Conservation (phyloP, 2,329 filamentous ascomycete genomes). For the Venturia oleaginea region DNA sequence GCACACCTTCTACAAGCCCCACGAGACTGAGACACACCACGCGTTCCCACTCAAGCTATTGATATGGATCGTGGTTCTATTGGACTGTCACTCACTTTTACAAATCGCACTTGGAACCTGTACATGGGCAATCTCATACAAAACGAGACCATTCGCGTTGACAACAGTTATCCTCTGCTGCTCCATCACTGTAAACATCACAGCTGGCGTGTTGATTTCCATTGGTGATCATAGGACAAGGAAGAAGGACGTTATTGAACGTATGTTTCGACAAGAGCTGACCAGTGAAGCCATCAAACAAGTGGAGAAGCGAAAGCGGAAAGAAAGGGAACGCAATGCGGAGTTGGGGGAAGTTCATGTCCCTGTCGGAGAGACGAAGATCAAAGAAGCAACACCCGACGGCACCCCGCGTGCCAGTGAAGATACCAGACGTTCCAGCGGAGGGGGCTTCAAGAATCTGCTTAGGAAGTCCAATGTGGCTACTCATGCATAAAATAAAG, state of each 20-base stretch:
- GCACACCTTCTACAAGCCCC: slow-evolving; percentile 82
- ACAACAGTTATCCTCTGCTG: slow-evolving; percentile 75
- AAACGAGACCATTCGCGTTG: slow-evolving; percentile 57
- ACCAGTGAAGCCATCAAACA: slow-evolving; percentile 56
- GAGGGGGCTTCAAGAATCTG: neutral
- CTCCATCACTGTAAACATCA: slow-evolving; percentile 69
- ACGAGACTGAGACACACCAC: slow-evolving; percentile 73
- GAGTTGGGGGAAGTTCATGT: neutral
- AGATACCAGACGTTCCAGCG: neutral
- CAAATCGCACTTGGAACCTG: slow-evolving; percentile 71
- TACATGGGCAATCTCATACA: slow-evolving; percentile 71
- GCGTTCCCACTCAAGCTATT: slow-evolving; percentile 69
- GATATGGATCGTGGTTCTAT: slow-evolving; percentile 65
- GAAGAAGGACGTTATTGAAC: slow-evolving; percentile 77
- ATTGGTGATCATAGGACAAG: slow-evolving; percentile 67
- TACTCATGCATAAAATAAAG: neutral
- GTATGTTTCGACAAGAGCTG: slow-evolving; percentile 66
- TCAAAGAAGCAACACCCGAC: neutral
- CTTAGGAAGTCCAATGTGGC: neutral
- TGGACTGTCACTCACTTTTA: slow-evolving; percentile 70
- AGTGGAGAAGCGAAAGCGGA: slow-evolving; percentile 37
- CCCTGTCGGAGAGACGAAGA: neutral
- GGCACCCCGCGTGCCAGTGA: neutral
- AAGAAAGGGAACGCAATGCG: neutral
- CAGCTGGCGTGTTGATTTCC: slow-evolving; percentile 65